Evolutionary conservation across 257 asterid genomes (phyloP), one percentile per base, ranked within the genome.

Genomic region (Thymus quinquecostatus): DNA sequence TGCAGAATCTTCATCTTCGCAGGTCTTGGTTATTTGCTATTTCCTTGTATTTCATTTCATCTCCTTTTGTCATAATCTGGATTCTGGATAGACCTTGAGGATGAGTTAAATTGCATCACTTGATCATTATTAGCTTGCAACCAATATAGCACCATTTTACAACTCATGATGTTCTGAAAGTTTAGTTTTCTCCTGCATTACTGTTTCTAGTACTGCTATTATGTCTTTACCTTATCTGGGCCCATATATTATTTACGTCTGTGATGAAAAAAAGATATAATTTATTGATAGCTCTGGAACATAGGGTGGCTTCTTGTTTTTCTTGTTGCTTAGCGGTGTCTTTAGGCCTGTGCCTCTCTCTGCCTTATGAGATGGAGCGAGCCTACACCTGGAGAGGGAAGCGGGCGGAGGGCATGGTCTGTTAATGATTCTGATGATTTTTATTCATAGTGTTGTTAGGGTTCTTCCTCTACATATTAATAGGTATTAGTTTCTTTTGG

Each of bases 1-100:
- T 73, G 86, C 88, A 56, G 99, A 94, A 75, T 80, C 97, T 66
- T 81, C 40, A 36, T 36, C 97, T 64, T 83, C 95, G 41, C 99
- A 91, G 97, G 97, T 94, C 71, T 53, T 68, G 45, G 40, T 56
- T 41, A 36, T 58, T 53, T 66, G 50, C 62, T 65, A n/a, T 67
- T 60, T 64, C 41, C 50, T 60, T 61, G 21, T 59, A 6, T 10
- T 43, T 43, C 11, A 43, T 3, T 43, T 56, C 43, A 6, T 57
- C 68, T 60, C 30, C 68, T 29, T 69, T 67, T 64, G 14, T 10
- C 43, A 29, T 47, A 8, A 56, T 56, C 21, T 57, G 58, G 41
- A 58, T 38, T 56, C 21, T 57, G 58, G 41, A 58, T 38, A 41
- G 28, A 29, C 14, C 10, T 58, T 36, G 40, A 36, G 21, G 21